phyloP scores from a whole-genome alignment of 2,329 filamentous ascomycete genomes.

The Phaeoacremonium minimum region DNA sequence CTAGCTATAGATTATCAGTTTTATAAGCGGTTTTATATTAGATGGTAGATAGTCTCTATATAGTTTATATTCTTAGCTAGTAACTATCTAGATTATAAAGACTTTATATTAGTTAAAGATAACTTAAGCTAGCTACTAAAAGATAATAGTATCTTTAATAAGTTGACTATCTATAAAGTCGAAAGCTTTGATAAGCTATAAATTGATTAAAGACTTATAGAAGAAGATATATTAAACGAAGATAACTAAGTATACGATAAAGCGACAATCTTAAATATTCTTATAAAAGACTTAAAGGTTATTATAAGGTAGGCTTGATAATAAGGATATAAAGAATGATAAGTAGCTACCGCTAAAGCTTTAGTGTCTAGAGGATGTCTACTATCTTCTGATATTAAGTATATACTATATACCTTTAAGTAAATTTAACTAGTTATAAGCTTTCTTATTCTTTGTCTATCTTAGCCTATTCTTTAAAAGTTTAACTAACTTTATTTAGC shows the following conservation, averaged over 20 bases:
- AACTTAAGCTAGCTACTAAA: slow-evolving; percentile 1
- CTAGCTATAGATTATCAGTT: background rate
- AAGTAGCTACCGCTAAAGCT: slow-evolving; percentile 1
- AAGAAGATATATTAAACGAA: no score
- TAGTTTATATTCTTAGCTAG: slow-evolving; percentile 1
- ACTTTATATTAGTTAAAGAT: background rate
- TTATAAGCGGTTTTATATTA: slow-evolving; percentile 1
- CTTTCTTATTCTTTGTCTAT: slow-evolving; percentile 1
- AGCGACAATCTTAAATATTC: slow-evolving; percentile 1
- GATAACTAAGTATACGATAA: no score
- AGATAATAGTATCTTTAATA: background rate
- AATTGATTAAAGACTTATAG: background rate
- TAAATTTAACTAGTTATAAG: slow-evolving; percentile 1
- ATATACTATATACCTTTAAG: slow-evolving; percentile 1
- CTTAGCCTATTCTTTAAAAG: slow-evolving; percentile 1
- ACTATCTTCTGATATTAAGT: no score
- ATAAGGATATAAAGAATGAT: background rate
- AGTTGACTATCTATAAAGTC: background rate
- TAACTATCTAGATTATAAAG: background rate
- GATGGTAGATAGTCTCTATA: background rate
- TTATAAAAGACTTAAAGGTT: slow-evolving; percentile 3
- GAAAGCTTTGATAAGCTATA: slow-evolving; percentile 1
- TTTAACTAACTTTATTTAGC: background rate
- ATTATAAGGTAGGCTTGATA: no score
- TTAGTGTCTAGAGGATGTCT: no score